Base-by-base conservation (phyloP, 257 asterid genomes). In the Penstemon barbatus region DNA sequence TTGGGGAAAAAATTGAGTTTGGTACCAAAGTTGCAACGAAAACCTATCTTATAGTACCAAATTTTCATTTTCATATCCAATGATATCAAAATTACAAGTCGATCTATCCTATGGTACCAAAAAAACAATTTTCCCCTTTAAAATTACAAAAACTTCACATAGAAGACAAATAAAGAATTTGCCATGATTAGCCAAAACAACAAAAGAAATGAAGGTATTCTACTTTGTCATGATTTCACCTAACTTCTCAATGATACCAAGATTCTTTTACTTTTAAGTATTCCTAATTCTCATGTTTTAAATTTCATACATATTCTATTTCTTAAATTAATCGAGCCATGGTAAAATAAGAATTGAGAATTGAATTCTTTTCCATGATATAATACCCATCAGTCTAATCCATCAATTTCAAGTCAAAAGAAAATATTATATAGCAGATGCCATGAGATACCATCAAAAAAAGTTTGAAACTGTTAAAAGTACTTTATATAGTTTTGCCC, bases 401-500 rank as follows among this genome's bases (percentile, higher is more conserved):
- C 33, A 38, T 69, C 67, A 60, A 69, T 11, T 60, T 59, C 43
- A 58, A 9, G 68, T 69, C 60, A 58, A 58, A 7, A 55, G 6
- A 55, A 58, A 15, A 38, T n/a, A 3, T 48, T 9, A 11, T 5
- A 57, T 46, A 57, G 72, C 49, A 68, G 57, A 56, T 68, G 64
- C 65, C 55, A 54, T 25, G 9, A 66, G 39, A 43, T 18, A 48
- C 59, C 59, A 63, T 69, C 68, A 69, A 65, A 9, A 48, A 65
- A 36, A 58, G 60, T 19, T n/a, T 48, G 15, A 57, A 44, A 61
- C 8, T 45, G 68, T 68, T 56, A 48, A 65, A 70, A 65, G 12
- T 39, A 12, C 74, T 51, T 57, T 71, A 33, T 19, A 19, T 11
- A 71, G 75, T 72, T 64, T 50, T 62, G 72, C 74, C 71, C 78